Percentiles rank a stretch among this genome's conserved stretches.
Evolutionary conservation across 2,329 filamentous ascomycete genomes (phyloP).

Genomic region (Nothomitra cinnamomea): DNA sequence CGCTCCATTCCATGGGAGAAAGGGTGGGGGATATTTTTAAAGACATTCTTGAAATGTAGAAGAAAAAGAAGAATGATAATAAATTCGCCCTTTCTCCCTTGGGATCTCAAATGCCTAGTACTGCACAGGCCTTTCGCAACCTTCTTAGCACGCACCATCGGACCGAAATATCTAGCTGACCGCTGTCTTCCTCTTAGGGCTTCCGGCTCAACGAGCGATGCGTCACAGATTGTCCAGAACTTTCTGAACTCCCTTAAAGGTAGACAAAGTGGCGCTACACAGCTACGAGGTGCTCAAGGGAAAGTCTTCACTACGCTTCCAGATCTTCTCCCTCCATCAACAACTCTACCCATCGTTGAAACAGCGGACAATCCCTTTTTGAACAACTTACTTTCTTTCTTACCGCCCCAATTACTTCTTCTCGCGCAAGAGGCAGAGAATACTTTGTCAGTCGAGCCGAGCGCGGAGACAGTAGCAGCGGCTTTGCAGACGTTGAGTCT

Average conservation of each 20-base stretch:
- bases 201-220: conserved; percentile 44
- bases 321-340: conserved; percentile 64
- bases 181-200: conserved; percentile 30
- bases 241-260: conserved; percentile 70
- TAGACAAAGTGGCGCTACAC: conserved; percentile 26
- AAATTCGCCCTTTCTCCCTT: background rate
- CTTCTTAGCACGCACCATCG: background rate
- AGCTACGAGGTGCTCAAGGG: conserved; percentile 32
- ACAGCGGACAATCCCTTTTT: conserved; percentile 45
- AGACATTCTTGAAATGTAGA: background rate
- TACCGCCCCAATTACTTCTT: conserved; percentile 65
- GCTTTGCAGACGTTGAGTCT: conserved; percentile 57
- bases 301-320: conserved; percentile 67
- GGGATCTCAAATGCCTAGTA: background rate
- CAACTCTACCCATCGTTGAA: conserved; percentile 63
- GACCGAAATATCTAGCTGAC: background rate
- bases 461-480: conserved; percentile 48
- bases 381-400: conserved; percentile 56
- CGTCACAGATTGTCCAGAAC: conserved; percentile 66
- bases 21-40: background rate
- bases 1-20: background rate
- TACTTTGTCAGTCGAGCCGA: conserved; percentile 46
- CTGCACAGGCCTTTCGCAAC: conserved; percentile 5
- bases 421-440: conserved; percentile 52
- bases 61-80: background rate